Conservation (phyloP, 2,329 filamentous ascomycete genomes). For the Aspergillus persii region DNA sequence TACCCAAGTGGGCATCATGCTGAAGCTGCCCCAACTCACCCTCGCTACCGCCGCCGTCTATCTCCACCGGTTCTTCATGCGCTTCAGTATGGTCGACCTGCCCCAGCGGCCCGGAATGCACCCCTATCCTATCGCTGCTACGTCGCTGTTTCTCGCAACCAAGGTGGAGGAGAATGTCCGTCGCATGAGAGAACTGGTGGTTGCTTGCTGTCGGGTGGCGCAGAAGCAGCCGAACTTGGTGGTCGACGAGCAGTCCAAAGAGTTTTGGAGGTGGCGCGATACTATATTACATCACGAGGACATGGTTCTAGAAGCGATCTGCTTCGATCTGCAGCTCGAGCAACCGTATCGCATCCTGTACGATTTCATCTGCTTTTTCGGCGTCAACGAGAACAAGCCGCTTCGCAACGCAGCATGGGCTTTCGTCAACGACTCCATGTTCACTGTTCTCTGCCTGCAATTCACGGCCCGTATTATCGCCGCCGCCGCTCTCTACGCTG, state of each 20-base stretch:
- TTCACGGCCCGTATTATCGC: constrained; percentile 79
- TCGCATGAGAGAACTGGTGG: constrained; percentile 91
- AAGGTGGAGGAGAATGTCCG: constrained; percentile 97
- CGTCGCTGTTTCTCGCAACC: constrained; percentile 87
- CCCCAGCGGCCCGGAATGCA: constrained; percentile 70
- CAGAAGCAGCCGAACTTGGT: constrained; percentile 89
- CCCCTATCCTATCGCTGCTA: constrained; percentile 91
- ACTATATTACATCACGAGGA: constrained; percentile 92
- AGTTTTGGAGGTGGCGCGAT: constrained; percentile 97
- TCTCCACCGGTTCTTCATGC: constrained; percentile 96
- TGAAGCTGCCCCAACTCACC: constrained; percentile 88
- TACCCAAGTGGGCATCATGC: constrained; percentile 84
- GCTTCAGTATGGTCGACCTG: constrained; percentile 73
- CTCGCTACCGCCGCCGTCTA: constrained; percentile 90
- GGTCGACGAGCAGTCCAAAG: constrained; percentile 95
- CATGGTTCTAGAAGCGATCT: constrained; percentile 83
- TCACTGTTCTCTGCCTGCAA: constrained; percentile 80
- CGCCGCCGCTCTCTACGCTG: constrained; percentile 82
- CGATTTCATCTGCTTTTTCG: constrained; percentile 71
- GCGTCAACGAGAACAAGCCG: constrained; percentile 73
- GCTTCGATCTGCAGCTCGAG: constrained; percentile 89
- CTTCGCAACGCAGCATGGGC: constrained; percentile 87
- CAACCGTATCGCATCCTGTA: constrained; percentile 84
- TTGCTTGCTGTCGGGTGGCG: constrained; percentile 88
- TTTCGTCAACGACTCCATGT: constrained; percentile 85